These are phyloP conservation scores for Rhizopus delemar DNA, from an alignment of 371 early-diverging fungal species.

Conservation along the genomic window DNA sequence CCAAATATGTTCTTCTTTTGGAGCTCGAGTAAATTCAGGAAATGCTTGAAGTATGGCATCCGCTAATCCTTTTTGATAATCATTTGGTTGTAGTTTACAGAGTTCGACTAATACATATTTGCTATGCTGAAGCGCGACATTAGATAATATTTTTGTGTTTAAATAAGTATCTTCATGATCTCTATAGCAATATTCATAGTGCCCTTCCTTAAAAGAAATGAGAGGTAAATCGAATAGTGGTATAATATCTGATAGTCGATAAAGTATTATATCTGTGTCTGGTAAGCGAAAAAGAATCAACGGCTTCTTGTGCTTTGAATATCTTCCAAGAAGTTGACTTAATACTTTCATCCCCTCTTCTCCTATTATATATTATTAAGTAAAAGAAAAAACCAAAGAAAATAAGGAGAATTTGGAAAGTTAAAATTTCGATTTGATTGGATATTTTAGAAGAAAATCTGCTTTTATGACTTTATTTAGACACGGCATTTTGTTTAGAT, in stretches of 20 bases:
- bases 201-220: conserved; percentile 13
- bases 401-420: background rate
- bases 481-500: background rate
- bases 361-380: background rate
- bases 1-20: conserved; percentile 30
- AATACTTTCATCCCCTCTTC: conserved; percentile 13
- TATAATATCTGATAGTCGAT: conserved; percentile 24
- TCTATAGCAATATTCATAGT: conserved; percentile 23
- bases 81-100: conserved; percentile 29
- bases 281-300: conserved; percentile 25
- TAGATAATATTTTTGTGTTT: conserved; percentile 20
- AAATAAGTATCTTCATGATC: conserved; percentile 33
- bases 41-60: conserved; percentile 29
- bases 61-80: conserved; percentile 25
- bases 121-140: conserved; percentile 19
- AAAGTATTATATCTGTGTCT: conserved; percentile 22
- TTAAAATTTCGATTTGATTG: no score
- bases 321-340: conserved; percentile 25
- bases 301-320: conserved; percentile 26
- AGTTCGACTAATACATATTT: conserved; percentile 23
- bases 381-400: conserved; percentile 1
- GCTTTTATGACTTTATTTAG: no score
- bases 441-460: no score
- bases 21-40: conserved; percentile 25
- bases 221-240: conserved; percentile 23